phyloP scores from a whole-genome alignment of 768 basidiomycete species.

The Cubamyces lactineus region DNA sequence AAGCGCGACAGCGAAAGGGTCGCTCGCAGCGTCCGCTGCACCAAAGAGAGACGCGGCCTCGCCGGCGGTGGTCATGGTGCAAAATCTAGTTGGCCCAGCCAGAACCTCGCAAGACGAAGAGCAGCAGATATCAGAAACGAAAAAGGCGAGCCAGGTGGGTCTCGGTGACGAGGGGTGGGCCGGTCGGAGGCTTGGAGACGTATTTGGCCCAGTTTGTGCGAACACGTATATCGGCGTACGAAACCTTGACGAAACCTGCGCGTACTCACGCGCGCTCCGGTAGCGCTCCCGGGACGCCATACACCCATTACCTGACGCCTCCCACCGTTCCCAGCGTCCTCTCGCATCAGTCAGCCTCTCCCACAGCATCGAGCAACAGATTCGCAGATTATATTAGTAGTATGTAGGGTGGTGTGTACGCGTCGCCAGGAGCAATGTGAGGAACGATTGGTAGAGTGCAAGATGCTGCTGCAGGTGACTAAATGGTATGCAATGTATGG shows the following conservation, averaged over 20 bases:
- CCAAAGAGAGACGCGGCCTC: slow-evolving; percentile 85
- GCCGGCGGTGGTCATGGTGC: slow-evolving; percentile 65
- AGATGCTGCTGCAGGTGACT: slow-evolving; percentile 22
- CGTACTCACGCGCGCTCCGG: slow-evolving; percentile 18
- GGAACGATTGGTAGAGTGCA: slow-evolving; percentile 17
- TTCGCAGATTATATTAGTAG: slow-evolving; percentile 23
- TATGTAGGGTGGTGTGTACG: slow-evolving; percentile 12
- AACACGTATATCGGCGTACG: slow-evolving; percentile 39
- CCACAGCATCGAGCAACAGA: background rate
- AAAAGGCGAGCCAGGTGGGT: slow-evolving; percentile 14
- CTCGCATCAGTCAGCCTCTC: no score
- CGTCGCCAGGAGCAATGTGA: slow-evolving; percentile 6
- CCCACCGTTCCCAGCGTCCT: no score
- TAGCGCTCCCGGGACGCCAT: background rate
- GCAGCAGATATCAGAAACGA: slow-evolving; percentile 6
- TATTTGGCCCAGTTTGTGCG: slow-evolving; percentile 46
- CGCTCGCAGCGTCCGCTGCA: slow-evolving; percentile 54
- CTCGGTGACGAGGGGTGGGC: slow-evolving; percentile 15
- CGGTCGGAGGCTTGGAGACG: slow-evolving; percentile 23
- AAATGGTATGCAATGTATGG: slow-evolving; percentile 24
- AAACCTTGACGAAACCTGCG: background rate
- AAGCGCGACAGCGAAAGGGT: slow-evolving; percentile 40
- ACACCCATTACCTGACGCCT: background rate
- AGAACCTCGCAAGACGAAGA: slow-evolving; percentile 24
- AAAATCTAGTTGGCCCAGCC: slow-evolving; percentile 18